Base-by-base conservation (phyloP, 1,139 yeast species). In the Arxiozyma telluris region DNA sequence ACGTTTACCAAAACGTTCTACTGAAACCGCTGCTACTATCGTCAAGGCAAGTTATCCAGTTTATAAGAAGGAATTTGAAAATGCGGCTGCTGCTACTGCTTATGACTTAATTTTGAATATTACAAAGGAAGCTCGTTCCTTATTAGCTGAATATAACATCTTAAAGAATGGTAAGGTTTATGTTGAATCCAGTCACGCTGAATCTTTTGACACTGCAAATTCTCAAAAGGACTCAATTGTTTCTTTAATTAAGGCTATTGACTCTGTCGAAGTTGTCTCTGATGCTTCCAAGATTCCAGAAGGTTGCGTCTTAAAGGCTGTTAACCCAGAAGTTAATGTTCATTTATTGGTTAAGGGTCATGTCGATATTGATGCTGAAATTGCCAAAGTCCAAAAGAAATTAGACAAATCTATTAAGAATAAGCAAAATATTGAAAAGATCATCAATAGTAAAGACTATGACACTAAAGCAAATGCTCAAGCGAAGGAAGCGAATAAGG, bases 301-400 rank as follows among this genome's bases (percentile, higher is more conserved):
- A 55, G 98, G 98, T 48, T 88, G 96, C 71, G 96, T 94, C 48
- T 80, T 89, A 61, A 84, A 83, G 62, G 81, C 95, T 52, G 87
- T 91, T 58, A 81, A 82, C 55, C 85, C 96, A 48, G 85, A 81
- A 52, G 84, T 89, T 67, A 85, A 84, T 58, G 98, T 91, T 43
- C 96, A 88, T 66, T 82, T 91, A 42, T 79, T 93, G 69, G 97
- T 93, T 56, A 89, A 89, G 78, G 98, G 98, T 54, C 94, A 87
- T 69, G 83, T 93, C 63, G 97, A 93, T 69, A 81, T 91, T 64
- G 97, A 90, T 64, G 84, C 87, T 52, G 98, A 93, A 73, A 87
- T 93, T 65, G 68, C 77, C 61, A 93, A 91, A 79, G 95, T 91
- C 49, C 71, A 77, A 64, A 83, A 82, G 79, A 90, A 87, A 75